Percentiles rank a stretch among this genome's conserved stretches.
Evolutionary conservation across 805 yeast species (phyloP).

Genomic region (Saccharomyces kudriavzevii): DNA sequence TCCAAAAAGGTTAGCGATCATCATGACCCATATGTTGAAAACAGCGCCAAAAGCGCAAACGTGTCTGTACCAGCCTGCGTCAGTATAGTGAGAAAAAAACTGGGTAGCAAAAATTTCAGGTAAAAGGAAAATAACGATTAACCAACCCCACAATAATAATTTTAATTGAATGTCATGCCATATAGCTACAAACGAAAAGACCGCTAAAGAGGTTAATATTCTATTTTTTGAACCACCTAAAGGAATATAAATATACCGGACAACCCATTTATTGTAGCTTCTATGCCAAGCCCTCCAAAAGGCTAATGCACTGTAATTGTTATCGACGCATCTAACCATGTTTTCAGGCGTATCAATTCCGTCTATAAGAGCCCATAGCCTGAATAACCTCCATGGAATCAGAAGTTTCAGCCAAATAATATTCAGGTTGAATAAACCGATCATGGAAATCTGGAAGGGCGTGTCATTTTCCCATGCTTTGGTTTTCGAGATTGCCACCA

Average conservation of each 20-base stretch:
- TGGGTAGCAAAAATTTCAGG: constrained; percentile 72
- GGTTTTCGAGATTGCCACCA: constrained; percentile 84
- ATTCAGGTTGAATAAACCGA: constrained; percentile 82
- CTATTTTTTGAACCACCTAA: constrained; percentile 75
- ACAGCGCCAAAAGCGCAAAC: constrained; percentile 84
- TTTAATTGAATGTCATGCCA: constrained; percentile 97
- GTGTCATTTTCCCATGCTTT: constrained; percentile 85
- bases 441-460: constrained; percentile 91
- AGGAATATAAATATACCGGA: constrained; percentile 83
- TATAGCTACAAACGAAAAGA: constrained; percentile 89
- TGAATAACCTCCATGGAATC: constrained; percentile 92
- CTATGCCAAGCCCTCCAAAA: constrained; percentile 99
- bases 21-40: constrained; percentile 92
- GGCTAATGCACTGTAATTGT: constrained; percentile 86
- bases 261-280: constrained; percentile 82
- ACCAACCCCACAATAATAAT: constrained; percentile 92
- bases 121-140: constrained; percentile 72
- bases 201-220: constrained; percentile 68
- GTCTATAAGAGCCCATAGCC: constrained; percentile 89
- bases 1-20: constrained; percentile 91
- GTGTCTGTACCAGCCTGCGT: constrained; percentile 66
- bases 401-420: constrained; percentile 88
- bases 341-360: constrained; percentile 95
- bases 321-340: constrained; percentile 92
- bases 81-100: constrained; percentile 33